Base-by-base conservation (phyloP, 768 basidiomycete species). In the Hypsizygus marmoreus region DNA sequence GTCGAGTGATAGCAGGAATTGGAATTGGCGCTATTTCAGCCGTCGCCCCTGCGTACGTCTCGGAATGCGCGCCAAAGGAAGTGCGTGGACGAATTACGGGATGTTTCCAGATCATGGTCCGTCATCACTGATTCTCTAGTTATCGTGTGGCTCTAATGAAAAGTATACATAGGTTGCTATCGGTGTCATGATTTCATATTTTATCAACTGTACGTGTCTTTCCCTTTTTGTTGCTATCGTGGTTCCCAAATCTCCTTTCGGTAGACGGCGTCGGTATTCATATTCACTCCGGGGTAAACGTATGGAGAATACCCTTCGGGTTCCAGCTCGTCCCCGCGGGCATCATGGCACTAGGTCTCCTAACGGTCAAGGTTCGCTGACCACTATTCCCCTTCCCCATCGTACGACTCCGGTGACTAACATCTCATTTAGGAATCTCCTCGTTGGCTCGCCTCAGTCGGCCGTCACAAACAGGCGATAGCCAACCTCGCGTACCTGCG, bases 21-120 rank as follows among this genome's bases (percentile, higher is more conserved):
- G 92, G 91, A 22, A 86, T 94, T 40, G 92, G 92, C 50, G 86
- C 76, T 7, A 90, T 93, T 55, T 90, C 74, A 6, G 81, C 85
- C 19, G 85, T 92, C 5, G 81, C 90, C 1, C 93, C 91, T 4
- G 82, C 90, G 0, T 95, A 81, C 58, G 91, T 94, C 16, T 86
- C 88, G 9, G 93, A 95, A 65, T 91, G 91, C 63, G 76, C 85
- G 1, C 93, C 92, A 6, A 94, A 92, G 60, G 76, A 89, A 17
- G 87, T 91, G 2, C 84, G 92, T 49, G 91, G 91, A 4, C 77
- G 88, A 31, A 88, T 93, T 54, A 92, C 88, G 0, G 91, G 91
- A 20, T 57, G 87, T 22, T 93, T 92, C 75, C 91, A 94, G 61
- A 81, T 94, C 63, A 85, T 91, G 80, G 90, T 79, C 23, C 8